Percentiles rank a stretch among this genome's conserved stretches.
Evolutionary conservation across 139 green algal species (phyloP).

Genomic region (Desmodesmus armatus): DNA sequence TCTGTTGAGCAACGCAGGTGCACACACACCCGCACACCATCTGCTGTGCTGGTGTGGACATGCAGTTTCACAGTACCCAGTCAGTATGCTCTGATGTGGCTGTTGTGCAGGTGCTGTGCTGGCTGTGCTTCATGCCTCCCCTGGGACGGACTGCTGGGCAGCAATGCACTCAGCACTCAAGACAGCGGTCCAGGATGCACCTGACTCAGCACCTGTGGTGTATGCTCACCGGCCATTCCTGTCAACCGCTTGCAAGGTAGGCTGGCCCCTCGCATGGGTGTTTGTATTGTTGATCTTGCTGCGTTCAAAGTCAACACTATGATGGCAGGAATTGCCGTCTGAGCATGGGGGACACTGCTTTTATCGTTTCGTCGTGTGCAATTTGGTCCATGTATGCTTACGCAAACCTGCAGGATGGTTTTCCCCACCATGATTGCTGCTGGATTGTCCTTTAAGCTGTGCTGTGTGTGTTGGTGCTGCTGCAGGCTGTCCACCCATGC

Average conservation of each 20-base stretch:
- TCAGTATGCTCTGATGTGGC: background rate
- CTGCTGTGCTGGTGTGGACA: background rate
- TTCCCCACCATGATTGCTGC: no score
- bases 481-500: constrained; percentile 22
- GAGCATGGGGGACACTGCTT: no score
- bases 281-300: no score
- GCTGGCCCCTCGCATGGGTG: no score
- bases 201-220: constrained; percentile 31
- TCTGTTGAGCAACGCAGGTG: background rate
- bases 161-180: constrained; percentile 67
- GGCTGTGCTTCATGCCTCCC: constrained; percentile 63
- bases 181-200: background rate
- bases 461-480: background rate
- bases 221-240: constrained; percentile 78
- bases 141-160: constrained; percentile 71
- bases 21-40: no score
- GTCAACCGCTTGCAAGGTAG: constrained; percentile 44
- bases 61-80: no score
- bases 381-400: no score
- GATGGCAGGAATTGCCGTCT: no score
- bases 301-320: no score
- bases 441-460: no score
- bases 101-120: constrained; percentile 20
- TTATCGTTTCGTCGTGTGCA: no score
- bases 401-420: no score